Conservation (phyloP, 768 basidiomycete species). For the Termitomyces sp. region DNA sequence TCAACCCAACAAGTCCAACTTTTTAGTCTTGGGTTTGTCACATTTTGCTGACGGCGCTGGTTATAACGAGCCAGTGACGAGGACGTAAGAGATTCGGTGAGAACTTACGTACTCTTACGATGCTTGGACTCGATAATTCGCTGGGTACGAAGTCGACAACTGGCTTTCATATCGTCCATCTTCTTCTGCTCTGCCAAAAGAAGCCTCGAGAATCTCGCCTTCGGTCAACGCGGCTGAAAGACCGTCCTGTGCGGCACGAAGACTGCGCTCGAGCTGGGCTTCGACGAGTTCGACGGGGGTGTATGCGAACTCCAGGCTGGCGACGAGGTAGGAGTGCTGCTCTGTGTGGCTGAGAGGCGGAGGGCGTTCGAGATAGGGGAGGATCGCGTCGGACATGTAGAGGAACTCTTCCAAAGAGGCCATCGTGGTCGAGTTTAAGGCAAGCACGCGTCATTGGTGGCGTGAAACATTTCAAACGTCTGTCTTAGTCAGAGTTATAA, state of each 20-base stretch:
- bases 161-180: constrained; percentile 12
- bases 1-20: background rate
- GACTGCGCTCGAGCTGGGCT: constrained; percentile 9
- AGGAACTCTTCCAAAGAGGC: constrained; percentile 5
- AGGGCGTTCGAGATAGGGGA: constrained; percentile 9
- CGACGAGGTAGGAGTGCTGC: constrained; percentile 9
- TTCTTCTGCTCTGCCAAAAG: constrained; percentile 10
- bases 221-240: constrained; percentile 4
- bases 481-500: background rate
- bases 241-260: constrained; percentile 9
- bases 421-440: background rate
- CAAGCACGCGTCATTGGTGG: background rate
- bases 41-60: background rate
- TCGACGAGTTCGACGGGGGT: constrained; percentile 13
- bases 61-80: background rate
- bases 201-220: constrained; percentile 1
- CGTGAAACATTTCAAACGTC: background rate
- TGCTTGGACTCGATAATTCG: background rate
- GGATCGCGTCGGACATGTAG: constrained; percentile 9
- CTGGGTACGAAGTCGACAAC: constrained; percentile 1
- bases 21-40: background rate
- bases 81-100: too few species aligned
- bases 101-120: background rate
- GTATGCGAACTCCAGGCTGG: constrained; percentile 13
- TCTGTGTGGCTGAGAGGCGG: background rate